Conservation (phyloP, 768 basidiomycete species). For the Kwoniella bestiolae region DNA sequence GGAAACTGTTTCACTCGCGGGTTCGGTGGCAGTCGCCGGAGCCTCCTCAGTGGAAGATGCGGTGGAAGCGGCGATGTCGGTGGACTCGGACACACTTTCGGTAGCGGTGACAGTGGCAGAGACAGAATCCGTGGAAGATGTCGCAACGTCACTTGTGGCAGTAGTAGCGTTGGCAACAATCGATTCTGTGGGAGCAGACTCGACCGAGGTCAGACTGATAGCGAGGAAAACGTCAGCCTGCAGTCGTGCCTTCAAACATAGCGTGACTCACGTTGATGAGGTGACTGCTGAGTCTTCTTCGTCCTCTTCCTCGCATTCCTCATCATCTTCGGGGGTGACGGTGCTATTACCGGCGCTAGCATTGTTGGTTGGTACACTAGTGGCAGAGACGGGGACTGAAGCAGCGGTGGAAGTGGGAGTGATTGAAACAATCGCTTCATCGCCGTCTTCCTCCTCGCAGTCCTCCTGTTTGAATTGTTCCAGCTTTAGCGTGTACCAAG, state of each 20-base stretch:
- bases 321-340: conserved; percentile 6
- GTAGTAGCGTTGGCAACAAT: conserved; percentile 1
- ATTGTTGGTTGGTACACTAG: conserved; percentile 4
- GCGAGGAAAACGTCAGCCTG: too few species aligned
- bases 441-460: conserved; percentile 26
- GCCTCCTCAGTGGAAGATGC: not conserved
- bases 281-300: not conserved
- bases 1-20: not conserved
- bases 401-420: conserved; percentile 5
- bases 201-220: not conserved
- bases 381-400: conserved; percentile 3
- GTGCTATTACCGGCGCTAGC: conserved; percentile 6
- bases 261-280: conserved; percentile 20
- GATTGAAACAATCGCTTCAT: not conserved
- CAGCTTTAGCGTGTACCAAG: too few species aligned
- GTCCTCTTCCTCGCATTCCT: conserved; percentile 21
- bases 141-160: not conserved
- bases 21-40: conserved; percentile 7
- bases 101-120: not conserved
- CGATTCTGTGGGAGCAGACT: not conserved
- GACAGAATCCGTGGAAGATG: not conserved
- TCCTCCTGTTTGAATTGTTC: conserved; percentile 8
- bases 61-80: not conserved
- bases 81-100: not conserved
- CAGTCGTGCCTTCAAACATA: too few species aligned